Evolutionary conservation across 768 basidiomycete genomes (phyloP).

Genomic region (Pseudohyphozyma bogoriensis): DNA sequence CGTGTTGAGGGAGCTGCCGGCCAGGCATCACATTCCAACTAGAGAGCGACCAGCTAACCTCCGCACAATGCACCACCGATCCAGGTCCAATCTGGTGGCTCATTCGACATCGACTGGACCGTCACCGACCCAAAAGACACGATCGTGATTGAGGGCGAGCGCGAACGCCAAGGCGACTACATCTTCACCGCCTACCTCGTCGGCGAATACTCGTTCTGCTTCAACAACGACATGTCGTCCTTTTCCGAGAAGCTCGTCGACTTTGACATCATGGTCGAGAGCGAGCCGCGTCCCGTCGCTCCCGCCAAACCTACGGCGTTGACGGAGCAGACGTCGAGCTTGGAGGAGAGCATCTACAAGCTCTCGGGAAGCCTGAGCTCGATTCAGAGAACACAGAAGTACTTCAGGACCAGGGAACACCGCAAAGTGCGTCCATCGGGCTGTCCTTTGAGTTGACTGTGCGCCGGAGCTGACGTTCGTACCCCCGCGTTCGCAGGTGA

Average conservation of each 20-base stretch:
- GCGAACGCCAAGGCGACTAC: conserved; percentile 92
- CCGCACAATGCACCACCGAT: neutral
- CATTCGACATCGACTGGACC: conserved; percentile 90
- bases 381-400: conserved; percentile 86
- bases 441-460: too few relatives aligned
- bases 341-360: conserved; percentile 93
- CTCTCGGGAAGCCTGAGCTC: conserved; percentile 75
- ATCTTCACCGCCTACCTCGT: conserved; percentile 84
- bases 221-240: conserved; percentile 94
- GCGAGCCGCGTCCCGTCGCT: conserved; percentile 79
- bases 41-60: neutral
- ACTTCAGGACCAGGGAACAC: conserved; percentile 42
- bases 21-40: neutral
- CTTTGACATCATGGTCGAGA: conserved; percentile 95
- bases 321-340: conserved; percentile 77
- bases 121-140: conserved; percentile 84
- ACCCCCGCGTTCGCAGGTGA: conserved; percentile 8
- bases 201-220: conserved; percentile 64
- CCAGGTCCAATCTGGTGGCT: conserved; percentile 91
- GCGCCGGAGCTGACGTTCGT: neutral
- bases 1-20: too few relatives aligned
- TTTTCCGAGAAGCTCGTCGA: conserved; percentile 89
- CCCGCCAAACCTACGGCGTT: conserved; percentile 82
- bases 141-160: conserved; percentile 71
- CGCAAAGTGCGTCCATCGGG: conserved; percentile 20